These are phyloP conservation scores for Starmerella floricola DNA, from an alignment of 805 yeast species.

Conservation along the genomic window DNA sequence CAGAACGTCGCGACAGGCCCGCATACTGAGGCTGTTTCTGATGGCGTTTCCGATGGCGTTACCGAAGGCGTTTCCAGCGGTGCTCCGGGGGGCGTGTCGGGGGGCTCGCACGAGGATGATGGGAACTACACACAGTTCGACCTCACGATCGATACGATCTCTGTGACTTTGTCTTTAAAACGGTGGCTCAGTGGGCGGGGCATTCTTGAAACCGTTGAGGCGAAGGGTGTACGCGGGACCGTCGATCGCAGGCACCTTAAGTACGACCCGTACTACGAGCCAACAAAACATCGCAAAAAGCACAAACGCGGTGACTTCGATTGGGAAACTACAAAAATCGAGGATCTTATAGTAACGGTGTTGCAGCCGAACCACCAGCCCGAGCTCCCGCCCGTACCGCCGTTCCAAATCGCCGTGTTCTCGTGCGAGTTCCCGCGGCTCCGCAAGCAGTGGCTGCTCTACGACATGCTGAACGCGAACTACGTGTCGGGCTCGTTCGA, in stretches of 20 bases:
- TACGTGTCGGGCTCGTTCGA: constrained; percentile 85
- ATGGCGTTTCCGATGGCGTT: constrained; percentile 28
- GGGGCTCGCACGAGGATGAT: constrained; percentile 37
- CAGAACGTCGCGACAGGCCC: constrained; percentile 54
- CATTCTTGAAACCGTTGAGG: constrained; percentile 62
- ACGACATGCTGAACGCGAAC: constrained; percentile 74
- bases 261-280: constrained; percentile 74
- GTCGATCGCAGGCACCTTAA: constrained; percentile 79
- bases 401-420: constrained; percentile 78
- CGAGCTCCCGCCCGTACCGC: constrained; percentile 41
- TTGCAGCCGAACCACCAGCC: constrained; percentile 47
- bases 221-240: constrained; percentile 81
- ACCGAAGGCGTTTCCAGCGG: no score
- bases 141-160: constrained; percentile 72
- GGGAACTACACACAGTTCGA: constrained; percentile 97
- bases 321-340: constrained; percentile 66
- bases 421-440: constrained; percentile 68
- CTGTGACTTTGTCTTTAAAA: constrained; percentile 63
- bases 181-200: constrained; percentile 91
- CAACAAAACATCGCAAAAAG: constrained; percentile 60
- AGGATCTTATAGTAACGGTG: constrained; percentile 72
- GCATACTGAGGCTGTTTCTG: constrained; percentile 56
- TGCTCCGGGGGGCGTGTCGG: no score
- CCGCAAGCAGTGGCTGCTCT: constrained; percentile 86
- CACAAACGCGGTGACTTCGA: constrained; percentile 87